phyloP scores from a whole-genome alignment of 768 basidiomycete species.

The Lentinula raphanica region DNA sequence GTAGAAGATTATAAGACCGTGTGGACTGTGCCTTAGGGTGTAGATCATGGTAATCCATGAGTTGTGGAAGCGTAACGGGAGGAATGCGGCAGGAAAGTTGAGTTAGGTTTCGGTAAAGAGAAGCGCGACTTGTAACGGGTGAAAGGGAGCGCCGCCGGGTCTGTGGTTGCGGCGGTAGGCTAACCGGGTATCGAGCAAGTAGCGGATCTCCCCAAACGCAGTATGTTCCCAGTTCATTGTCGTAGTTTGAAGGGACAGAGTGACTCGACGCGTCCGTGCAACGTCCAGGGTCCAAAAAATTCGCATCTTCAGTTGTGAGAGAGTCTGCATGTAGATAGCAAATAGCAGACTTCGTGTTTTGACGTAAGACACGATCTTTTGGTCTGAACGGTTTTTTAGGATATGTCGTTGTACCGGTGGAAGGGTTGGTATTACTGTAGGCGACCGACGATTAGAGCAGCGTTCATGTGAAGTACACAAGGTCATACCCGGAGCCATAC shows the following conservation, averaged over 20 bases:
- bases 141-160: constrained; percentile 15
- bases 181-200: constrained; percentile 1
- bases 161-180: constrained; percentile 3
- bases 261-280: not conserved
- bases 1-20: constrained; percentile 42
- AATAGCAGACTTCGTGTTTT: not conserved
- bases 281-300: constrained; percentile 21
- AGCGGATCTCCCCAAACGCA: constrained; percentile 2
- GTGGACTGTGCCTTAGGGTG: constrained; percentile 33
- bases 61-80: constrained; percentile 26
- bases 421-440: not conserved
- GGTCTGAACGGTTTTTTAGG: not conserved
- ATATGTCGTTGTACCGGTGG: not conserved
- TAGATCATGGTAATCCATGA: constrained; percentile 47
- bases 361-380: not conserved
- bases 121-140: constrained; percentile 23
- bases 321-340: constrained; percentile 17
- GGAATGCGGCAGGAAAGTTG: constrained; percentile 14
- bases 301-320: constrained; percentile 20
- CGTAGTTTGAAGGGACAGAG: not conserved
- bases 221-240: not conserved
- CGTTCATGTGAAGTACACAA: not conserved
- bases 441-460: not conserved
- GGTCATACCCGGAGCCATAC: constrained; percentile 10
- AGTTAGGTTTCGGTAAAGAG: constrained; percentile 40